Evolutionary conservation across 108 stramenopile genomes (phyloP).

Genomic region (Pseudonitzschia multistriata): DNA sequence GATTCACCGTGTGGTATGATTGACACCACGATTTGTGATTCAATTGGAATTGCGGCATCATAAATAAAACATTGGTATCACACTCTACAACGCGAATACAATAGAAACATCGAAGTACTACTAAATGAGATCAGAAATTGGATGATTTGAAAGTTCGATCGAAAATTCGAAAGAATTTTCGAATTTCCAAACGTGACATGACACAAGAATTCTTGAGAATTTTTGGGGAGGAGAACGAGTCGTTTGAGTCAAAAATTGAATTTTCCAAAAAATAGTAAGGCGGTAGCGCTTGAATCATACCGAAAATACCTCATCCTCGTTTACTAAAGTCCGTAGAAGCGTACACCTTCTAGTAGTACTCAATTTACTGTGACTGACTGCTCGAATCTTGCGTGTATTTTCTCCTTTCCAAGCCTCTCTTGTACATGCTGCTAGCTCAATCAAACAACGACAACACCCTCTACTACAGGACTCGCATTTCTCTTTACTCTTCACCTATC

Average conservation of each 20-base stretch:
- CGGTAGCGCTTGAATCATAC: not conserved
- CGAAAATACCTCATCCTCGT: slow-evolving; percentile 8
- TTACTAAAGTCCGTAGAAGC: slow-evolving; percentile 3
- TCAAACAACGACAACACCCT: not conserved
- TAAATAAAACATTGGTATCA: too few relatives aligned
- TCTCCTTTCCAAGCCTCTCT: not conserved
- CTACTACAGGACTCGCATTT: not conserved
- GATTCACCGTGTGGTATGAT: too few relatives aligned
- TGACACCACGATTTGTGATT: too few relatives aligned
- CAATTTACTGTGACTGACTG: not conserved
- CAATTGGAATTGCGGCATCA: not conserved
- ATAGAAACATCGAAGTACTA: too few relatives aligned
- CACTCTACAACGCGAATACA: too few relatives aligned
- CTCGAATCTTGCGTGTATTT: slow-evolving; percentile 4
- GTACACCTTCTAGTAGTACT: not conserved
- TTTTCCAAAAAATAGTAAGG: slow-evolving; percentile 1
- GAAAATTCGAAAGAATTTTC: not conserved
- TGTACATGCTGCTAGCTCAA: too few relatives aligned
- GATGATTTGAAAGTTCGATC: too few relatives aligned
- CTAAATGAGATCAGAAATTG: not conserved
- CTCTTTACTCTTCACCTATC: slow-evolving; percentile 1
- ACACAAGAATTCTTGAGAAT: not conserved
- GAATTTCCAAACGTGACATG: too few relatives aligned
- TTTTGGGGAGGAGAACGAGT: not conserved
- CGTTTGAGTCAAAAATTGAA: not conserved